Evolutionary conservation across 2,329 filamentous ascomycete genomes (phyloP).

Genomic region (Ceratocystiopsis minuta): DNA sequence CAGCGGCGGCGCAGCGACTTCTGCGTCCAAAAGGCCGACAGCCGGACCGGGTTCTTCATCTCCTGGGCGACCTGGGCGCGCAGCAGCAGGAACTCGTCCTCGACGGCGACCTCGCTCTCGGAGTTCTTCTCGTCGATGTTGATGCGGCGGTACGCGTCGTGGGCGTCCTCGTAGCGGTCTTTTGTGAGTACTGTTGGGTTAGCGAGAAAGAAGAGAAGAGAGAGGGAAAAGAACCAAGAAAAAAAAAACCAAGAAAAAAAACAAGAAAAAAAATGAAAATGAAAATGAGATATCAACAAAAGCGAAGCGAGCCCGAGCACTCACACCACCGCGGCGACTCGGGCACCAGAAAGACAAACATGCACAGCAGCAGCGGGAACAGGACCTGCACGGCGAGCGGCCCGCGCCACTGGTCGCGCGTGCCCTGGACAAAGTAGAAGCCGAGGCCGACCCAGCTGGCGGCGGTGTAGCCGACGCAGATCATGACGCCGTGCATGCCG

Average conservation of each 20-base stretch:
- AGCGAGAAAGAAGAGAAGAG: neutral
- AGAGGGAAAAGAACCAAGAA: neutral
- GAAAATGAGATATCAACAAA: neutral
- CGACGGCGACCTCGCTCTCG: too few relatives aligned
- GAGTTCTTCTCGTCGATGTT: too few relatives aligned
- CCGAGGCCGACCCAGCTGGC: constrained; percentile 6
- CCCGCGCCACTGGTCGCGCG: constrained; percentile 17
- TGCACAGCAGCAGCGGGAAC: constrained; percentile 5
- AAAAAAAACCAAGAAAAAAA: neutral
- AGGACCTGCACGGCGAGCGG: constrained; percentile 18
- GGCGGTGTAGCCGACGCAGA: constrained; percentile 18
- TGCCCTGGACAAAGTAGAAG: constrained; percentile 2
- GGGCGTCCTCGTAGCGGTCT: too few relatives aligned
- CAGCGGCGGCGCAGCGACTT: neutral
- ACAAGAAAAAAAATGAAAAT: neutral
- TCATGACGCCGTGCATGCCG: constrained; percentile 14
- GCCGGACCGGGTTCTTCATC: too few relatives aligned
- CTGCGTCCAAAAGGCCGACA: neutral
- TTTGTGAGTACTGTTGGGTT: neutral
- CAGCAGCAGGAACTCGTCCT: too few relatives aligned
- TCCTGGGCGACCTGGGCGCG: too few relatives aligned
- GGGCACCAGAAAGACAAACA: constrained; percentile 15
- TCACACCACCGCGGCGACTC: constrained; percentile 12
- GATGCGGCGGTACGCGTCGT: too few relatives aligned
- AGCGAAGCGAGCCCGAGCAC: constrained; percentile 9